phyloP scores from a whole-genome alignment of 257 asterid genomes.

The Plantago elongata region DNA sequence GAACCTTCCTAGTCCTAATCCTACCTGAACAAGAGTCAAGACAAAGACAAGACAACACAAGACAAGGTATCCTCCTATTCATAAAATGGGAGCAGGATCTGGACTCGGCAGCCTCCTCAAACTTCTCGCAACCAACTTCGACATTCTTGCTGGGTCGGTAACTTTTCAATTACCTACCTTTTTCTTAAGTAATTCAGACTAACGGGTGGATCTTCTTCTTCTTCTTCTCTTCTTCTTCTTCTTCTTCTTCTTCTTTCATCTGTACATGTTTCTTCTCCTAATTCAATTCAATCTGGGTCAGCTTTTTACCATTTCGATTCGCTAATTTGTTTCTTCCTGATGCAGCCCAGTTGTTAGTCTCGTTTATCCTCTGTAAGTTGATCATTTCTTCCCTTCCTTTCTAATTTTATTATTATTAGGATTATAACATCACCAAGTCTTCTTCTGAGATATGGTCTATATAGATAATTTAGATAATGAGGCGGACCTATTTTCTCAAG shows the following conservation, averaged over 20 bases:
- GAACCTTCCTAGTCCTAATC: too few relatives aligned
- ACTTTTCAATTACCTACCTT: slow-evolving; percentile 15
- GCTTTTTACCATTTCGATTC: too few relatives aligned
- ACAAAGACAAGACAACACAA: too few relatives aligned
- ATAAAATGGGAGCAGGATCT: slow-evolving; percentile 37
- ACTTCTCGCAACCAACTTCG: slow-evolving; percentile 52
- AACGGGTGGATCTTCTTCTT: neutral
- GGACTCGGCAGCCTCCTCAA: slow-evolving; percentile 65
- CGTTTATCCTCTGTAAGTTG: slow-evolving; percentile 86
- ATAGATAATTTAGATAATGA: too few relatives aligned
- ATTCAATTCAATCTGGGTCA: too few relatives aligned
- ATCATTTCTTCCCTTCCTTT: neutral
- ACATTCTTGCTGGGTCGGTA: slow-evolving; percentile 66
- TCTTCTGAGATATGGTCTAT: too few relatives aligned
- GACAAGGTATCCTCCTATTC: too few relatives aligned
- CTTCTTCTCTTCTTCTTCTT: slow-evolving; percentile 4
- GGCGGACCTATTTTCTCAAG: too few relatives aligned
- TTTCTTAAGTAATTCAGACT: neutral
- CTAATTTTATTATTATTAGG: neutral
- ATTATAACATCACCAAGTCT: too few relatives aligned
- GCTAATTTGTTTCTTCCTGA: neutral
- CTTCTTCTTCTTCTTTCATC: too few relatives aligned
- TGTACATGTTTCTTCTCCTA: too few relatives aligned
- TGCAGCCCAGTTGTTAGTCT: slow-evolving; percentile 97
- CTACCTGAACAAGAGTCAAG: too few relatives aligned